Conservation (phyloP, 306 rosid species). For the Corylus avellana region DNA sequence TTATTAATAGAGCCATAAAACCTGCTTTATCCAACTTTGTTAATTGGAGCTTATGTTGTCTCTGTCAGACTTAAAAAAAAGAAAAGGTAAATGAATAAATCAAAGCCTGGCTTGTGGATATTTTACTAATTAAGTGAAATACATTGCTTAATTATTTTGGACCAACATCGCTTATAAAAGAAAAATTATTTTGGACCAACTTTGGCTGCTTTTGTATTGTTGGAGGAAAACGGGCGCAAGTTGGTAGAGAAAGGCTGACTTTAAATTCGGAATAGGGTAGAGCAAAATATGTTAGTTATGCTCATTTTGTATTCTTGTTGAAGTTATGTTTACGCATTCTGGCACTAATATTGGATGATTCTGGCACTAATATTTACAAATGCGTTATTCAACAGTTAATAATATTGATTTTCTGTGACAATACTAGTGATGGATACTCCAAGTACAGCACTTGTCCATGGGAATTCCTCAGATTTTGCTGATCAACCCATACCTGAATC, state of each 20-base stretch:
- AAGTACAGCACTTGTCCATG: constrained; percentile 57
- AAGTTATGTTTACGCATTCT: not conserved
- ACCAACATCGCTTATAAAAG: too few relatives aligned
- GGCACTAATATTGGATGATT: constrained; percentile 13
- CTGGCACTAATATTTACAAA: not conserved
- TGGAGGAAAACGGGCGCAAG: not conserved
- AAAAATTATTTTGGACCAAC: not conserved
- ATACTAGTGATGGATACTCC: constrained; percentile 62
- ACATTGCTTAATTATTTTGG: not conserved
- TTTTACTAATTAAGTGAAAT: not conserved
- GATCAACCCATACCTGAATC: constrained; percentile 69
- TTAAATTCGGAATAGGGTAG: not conserved
- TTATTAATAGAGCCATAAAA: not conserved
- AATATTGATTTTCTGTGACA: constrained; percentile 23
- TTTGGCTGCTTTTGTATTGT: not conserved
- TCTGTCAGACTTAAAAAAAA: not conserved
- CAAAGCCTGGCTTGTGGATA: not conserved
- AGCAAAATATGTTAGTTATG: not conserved
- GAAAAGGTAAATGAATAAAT: not conserved
- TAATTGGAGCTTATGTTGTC: not conserved
- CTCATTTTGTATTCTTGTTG: not conserved
- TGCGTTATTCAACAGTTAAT: constrained; percentile 6
- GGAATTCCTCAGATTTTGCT: constrained; percentile 64
- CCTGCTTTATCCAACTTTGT: not conserved
- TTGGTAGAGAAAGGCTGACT: not conserved